phyloP scores from a whole-genome alignment of 2,329 filamentous ascomycete genomes.

The Calcarisporium arbuscula region DNA sequence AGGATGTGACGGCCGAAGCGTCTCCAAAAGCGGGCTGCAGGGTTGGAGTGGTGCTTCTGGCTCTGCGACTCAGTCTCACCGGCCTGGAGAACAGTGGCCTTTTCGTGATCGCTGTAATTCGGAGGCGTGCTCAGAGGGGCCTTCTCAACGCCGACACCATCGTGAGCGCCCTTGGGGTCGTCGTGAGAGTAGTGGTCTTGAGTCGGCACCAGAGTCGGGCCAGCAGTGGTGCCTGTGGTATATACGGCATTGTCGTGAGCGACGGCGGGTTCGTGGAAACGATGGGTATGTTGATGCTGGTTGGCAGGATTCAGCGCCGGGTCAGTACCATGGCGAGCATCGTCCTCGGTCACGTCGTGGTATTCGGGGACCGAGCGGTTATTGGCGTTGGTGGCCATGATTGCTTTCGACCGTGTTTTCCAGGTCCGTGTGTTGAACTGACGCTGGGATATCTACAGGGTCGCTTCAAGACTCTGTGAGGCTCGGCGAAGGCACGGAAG shows the following conservation, averaged over 20 bases:
- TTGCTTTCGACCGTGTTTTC: not conserved
- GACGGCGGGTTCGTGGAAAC: slow-evolving; percentile 31
- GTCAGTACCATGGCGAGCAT: slow-evolving; percentile 21
- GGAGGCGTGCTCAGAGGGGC: slow-evolving; percentile 20
- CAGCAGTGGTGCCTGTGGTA: slow-evolving; percentile 32
- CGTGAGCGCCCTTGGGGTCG: slow-evolving; percentile 27
- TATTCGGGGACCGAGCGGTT: too few species aligned
- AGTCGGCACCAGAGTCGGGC: slow-evolving; percentile 27
- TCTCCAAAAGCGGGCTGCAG: too few species aligned
- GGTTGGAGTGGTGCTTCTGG: too few species aligned
- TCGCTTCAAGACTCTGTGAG: too few species aligned
- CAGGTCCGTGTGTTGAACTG: too few species aligned
- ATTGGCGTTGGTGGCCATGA: not conserved
- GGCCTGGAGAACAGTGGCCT: slow-evolving; percentile 26
- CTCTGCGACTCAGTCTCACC: slow-evolving; percentile 15
- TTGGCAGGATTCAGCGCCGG: slow-evolving; percentile 29
- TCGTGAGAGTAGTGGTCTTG: slow-evolving; percentile 16
- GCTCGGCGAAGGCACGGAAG: too few species aligned
- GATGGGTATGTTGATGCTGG: slow-evolving; percentile 38
- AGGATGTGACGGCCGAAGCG: slow-evolving; percentile 32
- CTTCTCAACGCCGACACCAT: slow-evolving; percentile 18
- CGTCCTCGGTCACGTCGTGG: slow-evolving; percentile 2
- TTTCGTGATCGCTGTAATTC: slow-evolving; percentile 34
- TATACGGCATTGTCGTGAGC: slow-evolving; percentile 39
- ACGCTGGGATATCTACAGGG: too few species aligned